Percentiles rank a stretch among this genome's conserved stretches.
phyloP scores from a whole-genome alignment of 306 rosid genomes.

The Coriaria nepalensis region DNA sequence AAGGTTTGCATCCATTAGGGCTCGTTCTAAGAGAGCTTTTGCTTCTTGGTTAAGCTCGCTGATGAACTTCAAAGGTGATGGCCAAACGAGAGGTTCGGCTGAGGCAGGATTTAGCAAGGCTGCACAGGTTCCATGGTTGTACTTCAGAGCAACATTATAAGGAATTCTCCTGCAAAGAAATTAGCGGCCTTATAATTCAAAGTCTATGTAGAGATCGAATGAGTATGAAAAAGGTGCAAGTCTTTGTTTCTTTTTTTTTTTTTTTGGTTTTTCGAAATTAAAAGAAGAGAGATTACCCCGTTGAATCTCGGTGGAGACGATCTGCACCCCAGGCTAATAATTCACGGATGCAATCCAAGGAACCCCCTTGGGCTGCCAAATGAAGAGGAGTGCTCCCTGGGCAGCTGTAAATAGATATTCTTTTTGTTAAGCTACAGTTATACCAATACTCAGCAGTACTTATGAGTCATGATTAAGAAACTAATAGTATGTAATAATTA shows the following conservation, averaged over 20 bases:
- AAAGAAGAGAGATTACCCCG: slow-evolving; percentile 45
- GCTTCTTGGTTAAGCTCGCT: slow-evolving; percentile 84
- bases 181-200: no score
- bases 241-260: background rate
- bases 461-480: background rate
- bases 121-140: slow-evolving; percentile 65
- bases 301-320: slow-evolving; percentile 80
- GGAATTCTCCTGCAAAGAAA: slow-evolving; percentile 67
- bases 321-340: slow-evolving; percentile 97
- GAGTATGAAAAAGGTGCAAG: no score
- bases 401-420: slow-evolving; percentile 41
- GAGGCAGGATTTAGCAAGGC: slow-evolving; percentile 82
- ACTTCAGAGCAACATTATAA: slow-evolving; percentile 64
- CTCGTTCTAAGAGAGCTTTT: slow-evolving; percentile 63
- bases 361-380: slow-evolving; percentile 94
- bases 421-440: background rate
- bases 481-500: slow-evolving; percentile 12
- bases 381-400: slow-evolving; percentile 94
- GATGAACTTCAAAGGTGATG: slow-evolving; percentile 83
- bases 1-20: slow-evolving; percentile 70
- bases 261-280: slow-evolving; percentile 3
- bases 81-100: slow-evolving; percentile 98
- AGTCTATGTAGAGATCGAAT: no score
- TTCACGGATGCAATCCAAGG: slow-evolving; percentile 74
- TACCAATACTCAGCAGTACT: slow-evolving; percentile 13